phyloP scores from a whole-genome alignment of 2,329 filamentous ascomycete genomes.

The Curvularia eragrostidis region DNA sequence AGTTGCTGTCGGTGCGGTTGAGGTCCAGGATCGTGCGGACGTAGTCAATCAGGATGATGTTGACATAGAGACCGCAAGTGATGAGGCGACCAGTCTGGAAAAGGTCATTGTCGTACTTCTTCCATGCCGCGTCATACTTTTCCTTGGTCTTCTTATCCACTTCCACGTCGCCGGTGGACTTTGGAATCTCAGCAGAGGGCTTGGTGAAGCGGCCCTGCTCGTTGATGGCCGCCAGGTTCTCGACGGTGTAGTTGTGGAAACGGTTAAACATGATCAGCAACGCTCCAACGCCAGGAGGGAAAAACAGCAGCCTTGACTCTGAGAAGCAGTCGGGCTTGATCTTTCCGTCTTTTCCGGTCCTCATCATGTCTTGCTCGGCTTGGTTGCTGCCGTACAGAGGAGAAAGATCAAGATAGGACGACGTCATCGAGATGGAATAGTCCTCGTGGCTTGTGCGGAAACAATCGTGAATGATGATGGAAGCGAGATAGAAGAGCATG shows the following conservation, averaged over 20 bases:
- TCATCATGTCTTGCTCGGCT: conserved; percentile 69
- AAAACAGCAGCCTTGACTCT: conserved; percentile 68
- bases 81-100: conserved; percentile 61
- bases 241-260: conserved; percentile 87
- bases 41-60: conserved; percentile 62
- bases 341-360: conserved; percentile 70
- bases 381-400: conserved; percentile 76
- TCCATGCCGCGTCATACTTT: conserved; percentile 43
- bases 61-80: conserved; percentile 61
- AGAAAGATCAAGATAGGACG: conserved; percentile 76
- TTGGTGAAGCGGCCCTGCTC: conserved; percentile 79
- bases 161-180: conserved; percentile 53
- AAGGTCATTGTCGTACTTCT: conserved; percentile 55
- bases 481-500: conserved; percentile 76
- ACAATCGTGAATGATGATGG: conserved; percentile 68
- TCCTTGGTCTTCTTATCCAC: conserved; percentile 26
- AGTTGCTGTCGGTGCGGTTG: conserved; percentile 74
- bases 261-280: conserved; percentile 71
- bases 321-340: conserved; percentile 75
- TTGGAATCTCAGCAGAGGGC: conserved; percentile 54
- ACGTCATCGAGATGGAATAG: conserved; percentile 69
- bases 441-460: conserved; percentile 71
- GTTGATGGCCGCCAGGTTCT: conserved; percentile 83
- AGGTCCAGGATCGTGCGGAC: conserved; percentile 63
- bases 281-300: conserved; percentile 72